phyloP scores from a whole-genome alignment of 2,329 filamentous ascomycete genomes.

The Sporothrix mexicana region DNA sequence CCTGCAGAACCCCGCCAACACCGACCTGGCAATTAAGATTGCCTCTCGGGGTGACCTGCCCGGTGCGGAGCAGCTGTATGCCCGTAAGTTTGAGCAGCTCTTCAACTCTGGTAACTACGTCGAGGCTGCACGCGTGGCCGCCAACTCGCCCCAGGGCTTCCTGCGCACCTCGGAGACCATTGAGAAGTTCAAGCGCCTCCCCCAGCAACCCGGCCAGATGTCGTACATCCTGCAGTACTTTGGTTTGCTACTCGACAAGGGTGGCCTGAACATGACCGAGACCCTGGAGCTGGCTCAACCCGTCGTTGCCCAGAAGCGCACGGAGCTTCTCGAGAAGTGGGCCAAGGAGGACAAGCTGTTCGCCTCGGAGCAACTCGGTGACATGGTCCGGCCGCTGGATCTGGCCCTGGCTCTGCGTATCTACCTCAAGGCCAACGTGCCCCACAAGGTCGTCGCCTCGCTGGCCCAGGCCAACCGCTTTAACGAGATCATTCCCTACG shows the following conservation, averaged over 20 bases:
- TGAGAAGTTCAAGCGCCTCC: conserved; percentile 89
- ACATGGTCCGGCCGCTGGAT: conserved; percentile 89
- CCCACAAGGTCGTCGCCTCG: conserved; percentile 92
- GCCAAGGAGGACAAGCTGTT: conserved; percentile 94
- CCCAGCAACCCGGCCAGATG: conserved; percentile 81
- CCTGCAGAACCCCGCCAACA: conserved; percentile 94
- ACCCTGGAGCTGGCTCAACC: conserved; percentile 92
- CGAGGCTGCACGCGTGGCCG: conserved; percentile 93
- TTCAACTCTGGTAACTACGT: conserved; percentile 79
- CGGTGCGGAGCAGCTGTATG: conserved; percentile 91
- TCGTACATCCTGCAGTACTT: conserved; percentile 97
- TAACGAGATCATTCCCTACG: conserved; percentile 93
- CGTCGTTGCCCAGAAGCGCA: conserved; percentile 90
- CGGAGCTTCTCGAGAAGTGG: conserved; percentile 98
- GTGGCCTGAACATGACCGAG: conserved; percentile 88
- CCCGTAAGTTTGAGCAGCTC: conserved; percentile 88
- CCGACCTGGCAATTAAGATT: conserved; percentile 91
- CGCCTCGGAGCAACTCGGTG: conserved; percentile 94
- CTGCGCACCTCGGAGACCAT: conserved; percentile 93
- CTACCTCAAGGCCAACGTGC: conserved; percentile 87
- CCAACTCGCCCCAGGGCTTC: conserved; percentile 95
- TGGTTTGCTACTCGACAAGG: conserved; percentile 95
- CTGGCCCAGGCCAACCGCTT: conserved; percentile 96
- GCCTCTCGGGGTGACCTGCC: conserved; percentile 92
- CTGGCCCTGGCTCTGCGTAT: conserved; percentile 84